Conservation (phyloP, 768 basidiomycete species). For the Pleurotus cornucopiae region DNA sequence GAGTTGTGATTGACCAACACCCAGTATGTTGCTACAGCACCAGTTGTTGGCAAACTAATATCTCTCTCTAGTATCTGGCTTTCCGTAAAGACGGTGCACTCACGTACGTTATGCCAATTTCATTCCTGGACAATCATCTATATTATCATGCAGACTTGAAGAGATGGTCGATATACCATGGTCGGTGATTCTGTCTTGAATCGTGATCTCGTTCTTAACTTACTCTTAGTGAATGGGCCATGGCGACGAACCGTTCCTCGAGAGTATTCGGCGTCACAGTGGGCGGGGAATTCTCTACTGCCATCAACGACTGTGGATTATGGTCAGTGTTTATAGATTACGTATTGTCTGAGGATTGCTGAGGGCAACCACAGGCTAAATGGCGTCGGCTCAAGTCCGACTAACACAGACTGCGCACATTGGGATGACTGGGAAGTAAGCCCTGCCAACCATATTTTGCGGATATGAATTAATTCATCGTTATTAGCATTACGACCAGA, state of each 20-base stretch:
- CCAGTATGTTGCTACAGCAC: conserved; percentile 39
- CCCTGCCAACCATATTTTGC: conserved; percentile 4
- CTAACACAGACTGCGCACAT: conserved; percentile 29
- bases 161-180: conserved; percentile 39
- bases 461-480: conserved; percentile 1
- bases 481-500: conserved; percentile 46
- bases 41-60: no score
- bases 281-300: conserved; percentile 82
- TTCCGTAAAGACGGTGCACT: conserved; percentile 34
- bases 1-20: conserved; percentile 73
- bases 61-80: conserved; percentile 34
- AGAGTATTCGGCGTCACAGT: conserved; percentile 70
- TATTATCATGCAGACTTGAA: conserved; percentile 26
- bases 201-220: conserved; percentile 17
- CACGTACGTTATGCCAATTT: conserved; percentile 28
- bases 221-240: conserved; percentile 37
- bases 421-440: conserved; percentile 46
- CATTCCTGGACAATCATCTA: conserved; percentile 5
- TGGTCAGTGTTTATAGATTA: conserved; percentile 32
- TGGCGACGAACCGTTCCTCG: conserved; percentile 58
- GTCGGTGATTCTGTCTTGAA: conserved; percentile 21
- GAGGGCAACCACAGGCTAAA: conserved; percentile 30
- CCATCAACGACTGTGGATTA: conserved; percentile 72
- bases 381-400: conserved; percentile 36
- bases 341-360: no score